phyloP scores from a whole-genome alignment of 495 filamentous ascomycete genomes.

The Hypoxylon lienhwacheense region DNA sequence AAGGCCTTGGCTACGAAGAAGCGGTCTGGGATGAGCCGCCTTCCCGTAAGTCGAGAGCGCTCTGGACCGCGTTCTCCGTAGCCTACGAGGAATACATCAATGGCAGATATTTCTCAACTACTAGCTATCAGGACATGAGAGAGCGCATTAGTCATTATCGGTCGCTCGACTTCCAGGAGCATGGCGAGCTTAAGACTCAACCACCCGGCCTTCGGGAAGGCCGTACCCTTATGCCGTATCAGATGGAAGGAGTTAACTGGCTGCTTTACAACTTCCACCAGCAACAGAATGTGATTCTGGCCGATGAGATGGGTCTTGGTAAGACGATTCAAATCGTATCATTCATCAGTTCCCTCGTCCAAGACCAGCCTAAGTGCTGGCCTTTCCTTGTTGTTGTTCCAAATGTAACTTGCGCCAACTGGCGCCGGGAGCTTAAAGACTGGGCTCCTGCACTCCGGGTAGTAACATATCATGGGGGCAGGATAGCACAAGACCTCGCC shows the following conservation, averaged over 20 bases:
- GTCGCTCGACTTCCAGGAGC: constrained; percentile 61
- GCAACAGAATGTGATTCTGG: constrained; percentile 85
- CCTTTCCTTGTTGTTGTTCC: constrained; percentile 93
- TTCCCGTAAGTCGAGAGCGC: constrained; percentile 59
- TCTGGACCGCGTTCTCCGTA: constrained; percentile 77
- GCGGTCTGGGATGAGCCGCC: constrained; percentile 87
- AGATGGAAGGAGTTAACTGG: constrained; percentile 94
- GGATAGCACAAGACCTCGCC: constrained; percentile 67
- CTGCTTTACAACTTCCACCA: constrained; percentile 88
- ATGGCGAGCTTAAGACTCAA: constrained; percentile 70
- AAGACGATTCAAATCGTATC: constrained; percentile 96
- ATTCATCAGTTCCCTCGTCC: constrained; percentile 74
- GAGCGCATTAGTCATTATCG: constrained; percentile 65
- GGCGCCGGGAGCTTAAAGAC: constrained; percentile 92
- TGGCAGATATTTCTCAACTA: constrained; percentile 65
- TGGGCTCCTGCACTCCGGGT: constrained; percentile 88
- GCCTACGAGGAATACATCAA: constrained; percentile 85
- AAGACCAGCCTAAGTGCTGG: constrained; percentile 75
- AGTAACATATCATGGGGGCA: constrained; percentile 85
- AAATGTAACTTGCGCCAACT: constrained; percentile 93
- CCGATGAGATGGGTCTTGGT: constrained; percentile 98
- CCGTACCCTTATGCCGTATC: constrained; percentile 82
- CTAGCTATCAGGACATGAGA: constrained; percentile 57
- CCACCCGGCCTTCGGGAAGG: constrained; percentile 74
- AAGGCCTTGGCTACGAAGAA: constrained; percentile 94